Evolutionary conservation across 768 basidiomycete species (phyloP), one percentile per base, ranked within the genome.

Genomic region (Trametes cingulata): DNA sequence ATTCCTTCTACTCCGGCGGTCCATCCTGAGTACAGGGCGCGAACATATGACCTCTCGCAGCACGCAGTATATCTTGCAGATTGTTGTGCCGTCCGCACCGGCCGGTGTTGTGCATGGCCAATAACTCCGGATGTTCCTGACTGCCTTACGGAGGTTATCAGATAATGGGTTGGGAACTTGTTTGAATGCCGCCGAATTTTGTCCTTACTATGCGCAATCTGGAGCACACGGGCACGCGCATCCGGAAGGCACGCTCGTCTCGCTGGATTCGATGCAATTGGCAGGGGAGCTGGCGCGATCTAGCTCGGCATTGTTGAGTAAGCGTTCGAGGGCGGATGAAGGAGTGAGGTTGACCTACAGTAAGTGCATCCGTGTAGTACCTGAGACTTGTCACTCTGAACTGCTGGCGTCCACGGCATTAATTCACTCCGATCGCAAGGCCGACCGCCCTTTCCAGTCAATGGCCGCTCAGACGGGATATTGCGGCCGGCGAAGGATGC

Each of bases 21-120:
- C 19, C 20, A 35, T 14, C 3, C 1, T 5, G 40, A 45, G 22
- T 8, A 37, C 37, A 4, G 22, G 41, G 39, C 27, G 14, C 22
- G 41, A 57, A 57, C 56, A 57, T 57, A 57, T 49, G 46, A 49
- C 47, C 56, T 2, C 50, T 47, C 12, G 9, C 25, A 47, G 29
- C 52, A 41, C 37, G 37, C 55, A 29, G 22, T 40, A 12, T 27
- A 3, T 6, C 9, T 10, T n/a, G 20, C 14, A 12, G 6, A 48
- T 40, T 27, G 56, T 49, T 57, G 35, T 39, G 39, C 56, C 39
- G 47, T 41, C 25, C 43, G 22, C 24, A 9, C 45, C 25, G 39
- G 40, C 48, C 20, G 5, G 24, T 20, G 43, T 25, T 19, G 33
- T 36, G 24, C 19, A 29, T 22, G 37, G 4, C 20, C 25, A 41